These are phyloP conservation scores for Nitzschia sp. DNA, from an alignment of 108 stramenopile species.

Conservation along the genomic window DNA sequence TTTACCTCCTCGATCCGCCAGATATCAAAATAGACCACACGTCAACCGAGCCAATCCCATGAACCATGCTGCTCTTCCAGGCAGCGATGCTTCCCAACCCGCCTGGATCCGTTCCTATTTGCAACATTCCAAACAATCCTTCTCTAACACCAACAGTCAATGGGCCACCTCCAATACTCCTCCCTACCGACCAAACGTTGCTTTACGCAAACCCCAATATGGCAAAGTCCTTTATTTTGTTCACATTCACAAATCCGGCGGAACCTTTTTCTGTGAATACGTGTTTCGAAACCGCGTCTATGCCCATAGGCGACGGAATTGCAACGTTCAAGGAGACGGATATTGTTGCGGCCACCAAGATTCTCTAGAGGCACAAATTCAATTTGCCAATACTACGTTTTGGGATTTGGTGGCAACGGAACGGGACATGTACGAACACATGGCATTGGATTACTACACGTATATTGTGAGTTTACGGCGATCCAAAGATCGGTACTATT, in stretches of 20 bases:
- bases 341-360: slow-evolving; percentile 31
- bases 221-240: slow-evolving; percentile 25
- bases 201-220: slow-evolving; percentile 11
- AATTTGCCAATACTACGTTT: slow-evolving; percentile 19
- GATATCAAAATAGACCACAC: too few species aligned
- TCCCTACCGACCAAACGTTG: slow-evolving; percentile 10
- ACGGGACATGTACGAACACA: slow-evolving; percentile 30
- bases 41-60: too few species aligned
- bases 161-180: too few species aligned
- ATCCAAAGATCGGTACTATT: slow-evolving; percentile 31
- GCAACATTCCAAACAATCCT: too few species aligned
- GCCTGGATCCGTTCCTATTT: too few species aligned
- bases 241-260: slow-evolving; percentile 43
- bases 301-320: slow-evolving; percentile 16
- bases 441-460: slow-evolving; percentile 24
- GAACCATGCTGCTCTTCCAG: too few species aligned
- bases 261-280: slow-evolving; percentile 24
- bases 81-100: too few species aligned
- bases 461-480: slow-evolving; percentile 39
- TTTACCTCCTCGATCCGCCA: too few species aligned
- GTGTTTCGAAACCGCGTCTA: slow-evolving; percentile 17
- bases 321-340: slow-evolving; percentile 38
- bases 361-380: slow-evolving; percentile 5
- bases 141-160: too few species aligned
- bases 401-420: slow-evolving; percentile 44